Conservation (phyloP, 805 yeast species). For the Komagataella populi region DNA sequence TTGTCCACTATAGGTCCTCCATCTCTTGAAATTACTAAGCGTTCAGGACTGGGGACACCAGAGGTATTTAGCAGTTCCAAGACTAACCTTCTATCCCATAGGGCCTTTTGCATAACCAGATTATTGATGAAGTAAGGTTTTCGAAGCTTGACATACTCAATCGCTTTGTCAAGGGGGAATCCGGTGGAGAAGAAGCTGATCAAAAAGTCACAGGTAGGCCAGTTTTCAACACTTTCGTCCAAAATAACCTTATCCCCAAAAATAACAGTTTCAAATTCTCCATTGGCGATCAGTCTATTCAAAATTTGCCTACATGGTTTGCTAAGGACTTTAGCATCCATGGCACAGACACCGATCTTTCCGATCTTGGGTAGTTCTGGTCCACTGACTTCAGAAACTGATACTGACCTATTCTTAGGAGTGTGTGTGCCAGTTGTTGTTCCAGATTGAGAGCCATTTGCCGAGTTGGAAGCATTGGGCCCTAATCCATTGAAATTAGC, state of each 20-base stretch:
- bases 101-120: conserved; percentile 74
- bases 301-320: conserved; percentile 91
- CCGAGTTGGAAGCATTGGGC: not conserved
- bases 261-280: conserved; percentile 92
- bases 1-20: conserved; percentile 87
- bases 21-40: conserved; percentile 85
- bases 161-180: conserved; percentile 93
- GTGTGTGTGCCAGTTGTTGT: not conserved
- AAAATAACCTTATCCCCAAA: conserved; percentile 95
- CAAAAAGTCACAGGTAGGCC: conserved; percentile 98
- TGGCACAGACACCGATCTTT: conserved; percentile 95
- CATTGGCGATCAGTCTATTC: conserved; percentile 77
- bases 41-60: conserved; percentile 78
- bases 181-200: conserved; percentile 93
- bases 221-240: conserved; percentile 86
- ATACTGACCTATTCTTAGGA: conserved; percentile 14
- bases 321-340: conserved; percentile 92
- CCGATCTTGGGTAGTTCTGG: conserved; percentile 64
- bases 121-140: conserved; percentile 88
- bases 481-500: not conserved
- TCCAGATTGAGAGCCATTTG: not conserved
- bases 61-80: conserved; percentile 65
- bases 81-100: conserved; percentile 97
- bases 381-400: conserved; percentile 25
- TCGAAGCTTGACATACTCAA: conserved; percentile 73